Evolutionary conservation across 768 basidiomycete species (phyloP), one percentile per base, ranked within the genome.

Genomic region (Butyriboletus loyo): DNA sequence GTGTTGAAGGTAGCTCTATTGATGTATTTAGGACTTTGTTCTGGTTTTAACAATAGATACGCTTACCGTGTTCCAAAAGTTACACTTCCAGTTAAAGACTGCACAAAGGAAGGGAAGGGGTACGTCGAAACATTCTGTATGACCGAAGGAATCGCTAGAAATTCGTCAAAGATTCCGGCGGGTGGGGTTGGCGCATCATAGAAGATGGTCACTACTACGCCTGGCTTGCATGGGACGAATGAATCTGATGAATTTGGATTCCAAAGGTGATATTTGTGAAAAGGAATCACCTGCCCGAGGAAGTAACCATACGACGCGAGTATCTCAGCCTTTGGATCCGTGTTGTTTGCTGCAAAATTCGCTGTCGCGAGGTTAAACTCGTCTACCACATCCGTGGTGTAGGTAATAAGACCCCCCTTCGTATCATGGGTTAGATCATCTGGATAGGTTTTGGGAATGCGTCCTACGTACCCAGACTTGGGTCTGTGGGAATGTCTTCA

Each of bases 381-480:
- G 32, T 62, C 52, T 14, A 57, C 27, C 41, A 50, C 41, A 22
- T n/a, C 14, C 8, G 10, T 47, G 1, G 59, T 53, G 35, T 66
- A 71, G 5, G 56, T 64, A 27, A 83, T 73, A 1, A 74, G n/a
- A 1, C 83, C 84, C 6, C 81, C 82, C 82, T 84, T 47, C 21
- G 4, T 13, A 34, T n/a, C 21, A 4, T 24, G 1, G 15, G 15
- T 46, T 2, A 52, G 44, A 6, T 3, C 9, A 39, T 38, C 22
- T 9, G 22, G 15, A 31, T 3, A 19, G 1, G 34, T 19, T n/a
- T 34, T 6, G 1, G 2, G 14, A 24, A 25, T 10, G n/a, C 27
- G 38, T 17, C 46, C 76, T 21, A 31, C 55, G 8, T 67, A 85
- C 83, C 83, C 82, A 86, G 49, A 86, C 78, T 65, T 76, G 62